Conservation (phyloP, 768 basidiomycete genomes). For the Mrakia blollopis region DNA sequence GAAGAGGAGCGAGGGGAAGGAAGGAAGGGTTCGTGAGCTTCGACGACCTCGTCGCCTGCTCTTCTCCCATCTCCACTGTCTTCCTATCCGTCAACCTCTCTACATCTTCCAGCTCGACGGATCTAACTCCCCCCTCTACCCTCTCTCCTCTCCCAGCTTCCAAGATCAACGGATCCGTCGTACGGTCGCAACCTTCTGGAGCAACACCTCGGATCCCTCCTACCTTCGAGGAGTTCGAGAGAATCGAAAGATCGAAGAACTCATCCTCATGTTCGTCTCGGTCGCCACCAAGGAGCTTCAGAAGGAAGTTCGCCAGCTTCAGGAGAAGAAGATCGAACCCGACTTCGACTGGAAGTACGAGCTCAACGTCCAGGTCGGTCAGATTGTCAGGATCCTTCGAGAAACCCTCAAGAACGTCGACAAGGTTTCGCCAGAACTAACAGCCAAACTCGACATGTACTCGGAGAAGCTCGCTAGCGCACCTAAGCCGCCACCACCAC, state of each 20-base stretch:
- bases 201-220: constrained; percentile 74
- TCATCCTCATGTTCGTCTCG: constrained; percentile 92
- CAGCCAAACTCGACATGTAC: constrained; percentile 75
- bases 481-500: constrained; percentile 15
- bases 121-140: neutral
- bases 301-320: constrained; percentile 70
- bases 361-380: constrained; percentile 83
- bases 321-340: constrained; percentile 40
- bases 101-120: neutral
- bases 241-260: constrained; percentile 93
- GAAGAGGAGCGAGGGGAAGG: neutral
- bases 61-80: neutral
- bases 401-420: constrained; percentile 68
- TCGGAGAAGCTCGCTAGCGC: constrained; percentile 69
- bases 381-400: constrained; percentile 78
- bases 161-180: constrained; percentile 83
- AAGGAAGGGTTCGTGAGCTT: constrained; percentile 9
- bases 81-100: neutral
- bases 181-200: constrained; percentile 88
- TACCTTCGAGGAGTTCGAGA: constrained; percentile 91
- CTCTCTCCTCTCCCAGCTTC: constrained; percentile 55
- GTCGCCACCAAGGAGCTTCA: constrained; percentile 79
- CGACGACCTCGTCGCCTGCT: neutral
- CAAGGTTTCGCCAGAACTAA: constrained; percentile 78
- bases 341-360: constrained; percentile 86